Conservation (phyloP, 2,329 filamentous ascomycete genomes). For the Phaeosphaeriaceae sp. region DNA sequence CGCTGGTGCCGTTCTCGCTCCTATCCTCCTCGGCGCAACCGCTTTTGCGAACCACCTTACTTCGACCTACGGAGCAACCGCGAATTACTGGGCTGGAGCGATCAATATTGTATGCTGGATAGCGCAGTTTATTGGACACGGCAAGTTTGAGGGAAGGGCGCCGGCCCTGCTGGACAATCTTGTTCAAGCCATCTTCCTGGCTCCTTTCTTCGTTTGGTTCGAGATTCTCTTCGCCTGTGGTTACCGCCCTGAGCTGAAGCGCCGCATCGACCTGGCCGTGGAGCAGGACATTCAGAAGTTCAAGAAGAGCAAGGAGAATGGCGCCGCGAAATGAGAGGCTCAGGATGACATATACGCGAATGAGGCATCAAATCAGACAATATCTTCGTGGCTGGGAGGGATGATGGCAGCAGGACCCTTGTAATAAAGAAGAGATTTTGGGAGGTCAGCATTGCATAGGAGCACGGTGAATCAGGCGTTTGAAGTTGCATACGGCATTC, state of each 20-base stretch:
- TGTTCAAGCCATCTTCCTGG: constrained; percentile 88
- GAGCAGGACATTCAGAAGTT: constrained; percentile 78
- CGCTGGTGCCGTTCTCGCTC: constrained; percentile 78
- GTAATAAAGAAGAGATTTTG: constrained; percentile 11
- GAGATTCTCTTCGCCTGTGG: constrained; percentile 90
- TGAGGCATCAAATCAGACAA: too few species aligned
- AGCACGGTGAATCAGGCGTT: constrained; percentile 32
- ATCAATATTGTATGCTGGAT: constrained; percentile 82
- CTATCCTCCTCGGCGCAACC: constrained; percentile 77
- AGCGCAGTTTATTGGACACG: constrained; percentile 90
- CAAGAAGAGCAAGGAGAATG: constrained; percentile 62
- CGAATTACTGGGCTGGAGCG: constrained; percentile 71
- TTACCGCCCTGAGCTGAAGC: constrained; percentile 87
- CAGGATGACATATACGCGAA: too few species aligned
- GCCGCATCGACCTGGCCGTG: constrained; percentile 79
- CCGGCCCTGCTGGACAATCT: constrained; percentile 92
- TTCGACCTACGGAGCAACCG: constrained; percentile 65
- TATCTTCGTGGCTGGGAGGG: too few species aligned
- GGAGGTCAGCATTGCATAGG: constrained; percentile 29
- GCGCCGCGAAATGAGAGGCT: constrained; percentile 33
- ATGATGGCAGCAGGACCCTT: background rate
- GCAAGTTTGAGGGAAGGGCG: constrained; percentile 84
- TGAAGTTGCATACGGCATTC: background rate
- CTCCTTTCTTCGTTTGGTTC: constrained; percentile 97
- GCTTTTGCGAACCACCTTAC: constrained; percentile 80